These are phyloP conservation scores for Syzygium aqueum DNA, from an alignment of 345 rosid species.

Conservation along the genomic window DNA sequence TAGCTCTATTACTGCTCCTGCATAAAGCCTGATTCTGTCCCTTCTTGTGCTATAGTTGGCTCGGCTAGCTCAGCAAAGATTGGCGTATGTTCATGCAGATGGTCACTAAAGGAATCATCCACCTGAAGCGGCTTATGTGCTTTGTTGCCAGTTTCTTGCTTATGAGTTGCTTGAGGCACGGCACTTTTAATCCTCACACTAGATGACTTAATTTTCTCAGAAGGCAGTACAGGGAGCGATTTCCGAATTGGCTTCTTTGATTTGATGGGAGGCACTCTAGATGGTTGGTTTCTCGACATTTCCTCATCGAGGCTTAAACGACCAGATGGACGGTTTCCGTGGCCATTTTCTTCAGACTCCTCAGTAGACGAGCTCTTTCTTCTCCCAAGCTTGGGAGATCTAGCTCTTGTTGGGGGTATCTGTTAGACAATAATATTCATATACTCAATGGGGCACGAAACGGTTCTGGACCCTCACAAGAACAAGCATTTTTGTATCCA, in stretches of 20 bases:
- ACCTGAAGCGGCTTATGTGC: neutral
- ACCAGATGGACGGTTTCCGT: conserved; percentile 15
- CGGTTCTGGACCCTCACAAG: neutral
- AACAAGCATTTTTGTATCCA: neutral
- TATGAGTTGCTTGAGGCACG: neutral
- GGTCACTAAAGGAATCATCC: neutral
- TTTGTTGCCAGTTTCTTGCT: neutral
- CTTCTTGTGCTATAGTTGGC: neutral
- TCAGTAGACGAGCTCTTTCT: conserved; percentile 41
- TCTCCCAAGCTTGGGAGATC: conserved; percentile 93
- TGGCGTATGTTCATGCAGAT: neutral
- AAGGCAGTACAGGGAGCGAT: conserved; percentile 86
- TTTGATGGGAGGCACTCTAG: conserved; percentile 31
- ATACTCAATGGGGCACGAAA: neutral
- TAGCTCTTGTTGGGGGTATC: conserved; percentile 91
- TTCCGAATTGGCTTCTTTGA: conserved; percentile 55
- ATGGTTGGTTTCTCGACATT: conserved; percentile 18
- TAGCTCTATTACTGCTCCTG: neutral
- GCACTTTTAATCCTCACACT: conserved; percentile 8
- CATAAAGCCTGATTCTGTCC: neutral
- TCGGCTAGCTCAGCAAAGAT: neutral
- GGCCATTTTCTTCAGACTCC: conserved; percentile 41
- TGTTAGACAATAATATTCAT: conserved; percentile 12
- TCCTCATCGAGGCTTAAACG: conserved; percentile 72
- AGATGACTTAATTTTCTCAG: conserved; percentile 46